Evolutionary conservation across 2,329 filamentous ascomycete genomes (phyloP).

Genomic region (Pseudogymnoascus sp.): DNA sequence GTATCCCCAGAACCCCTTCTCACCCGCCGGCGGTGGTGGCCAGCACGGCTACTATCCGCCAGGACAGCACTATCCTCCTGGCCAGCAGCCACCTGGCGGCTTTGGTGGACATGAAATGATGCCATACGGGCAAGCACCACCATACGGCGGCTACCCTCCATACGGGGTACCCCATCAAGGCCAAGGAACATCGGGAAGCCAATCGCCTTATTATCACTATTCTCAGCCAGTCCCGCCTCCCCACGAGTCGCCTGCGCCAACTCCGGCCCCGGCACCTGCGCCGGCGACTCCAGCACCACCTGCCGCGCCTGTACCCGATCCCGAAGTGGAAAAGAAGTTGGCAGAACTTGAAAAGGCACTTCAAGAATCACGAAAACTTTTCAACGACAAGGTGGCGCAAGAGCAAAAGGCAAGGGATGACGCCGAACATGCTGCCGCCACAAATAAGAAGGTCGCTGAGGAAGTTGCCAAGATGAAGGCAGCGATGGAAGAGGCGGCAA

Average conservation of each 20-base stretch:
- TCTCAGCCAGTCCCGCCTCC: slow-evolving; percentile 10
- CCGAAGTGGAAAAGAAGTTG: slow-evolving; percentile 14
- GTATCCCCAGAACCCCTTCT: slow-evolving; percentile 27
- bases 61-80: slow-evolving; percentile 28
- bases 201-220: slow-evolving; percentile 16
- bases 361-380: background rate
- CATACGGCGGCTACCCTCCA: slow-evolving; percentile 8
- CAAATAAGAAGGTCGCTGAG: slow-evolving; percentile 34
- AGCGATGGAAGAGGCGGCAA: slow-evolving; percentile 45
- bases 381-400: slow-evolving; percentile 24
- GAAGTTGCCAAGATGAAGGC: slow-evolving; percentile 42
- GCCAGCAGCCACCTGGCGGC: slow-evolving; percentile 16
- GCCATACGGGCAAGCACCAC: slow-evolving; percentile 13
- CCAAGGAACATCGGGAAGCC: slow-evolving; percentile 24
- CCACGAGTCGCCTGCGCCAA: slow-evolving; percentile 18
- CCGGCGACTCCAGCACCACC: slow-evolving; percentile 15
- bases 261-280: slow-evolving; percentile 6
- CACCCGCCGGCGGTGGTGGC: slow-evolving; percentile 20
- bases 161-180: slow-evolving; percentile 17
- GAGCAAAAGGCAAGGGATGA: slow-evolving; percentile 38
- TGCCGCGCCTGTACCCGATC: slow-evolving; percentile 2
- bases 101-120: slow-evolving; percentile 22
- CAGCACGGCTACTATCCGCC: slow-evolving; percentile 16
- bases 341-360: background rate
- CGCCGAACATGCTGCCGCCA: slow-evolving; percentile 44